Evolutionary conservation across 208 protist genomes (phyloP).

Genomic region (Acanthamoeba sp.): DNA sequence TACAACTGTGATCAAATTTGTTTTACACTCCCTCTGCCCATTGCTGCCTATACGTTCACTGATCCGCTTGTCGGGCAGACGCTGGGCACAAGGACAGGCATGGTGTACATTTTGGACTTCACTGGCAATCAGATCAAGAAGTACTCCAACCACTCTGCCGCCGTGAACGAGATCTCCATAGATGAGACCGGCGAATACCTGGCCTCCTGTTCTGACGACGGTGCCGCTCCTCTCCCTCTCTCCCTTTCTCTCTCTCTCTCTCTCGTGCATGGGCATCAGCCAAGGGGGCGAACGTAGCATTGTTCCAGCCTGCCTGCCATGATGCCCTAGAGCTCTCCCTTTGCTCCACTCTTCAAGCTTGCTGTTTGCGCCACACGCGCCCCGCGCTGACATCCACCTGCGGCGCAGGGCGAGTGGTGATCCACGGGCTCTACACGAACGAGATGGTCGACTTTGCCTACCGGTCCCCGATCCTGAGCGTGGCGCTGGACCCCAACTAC

Average conservation of each 20-base stretch:
- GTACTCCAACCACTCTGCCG: constrained; percentile 85
- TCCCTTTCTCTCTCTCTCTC: neutral
- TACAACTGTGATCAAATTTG: too few relatives aligned
- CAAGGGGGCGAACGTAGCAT: neutral
- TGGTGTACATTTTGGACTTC: constrained; percentile 90
- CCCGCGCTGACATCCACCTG: too few relatives aligned
- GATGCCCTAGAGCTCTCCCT: neutral
- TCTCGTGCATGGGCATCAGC: neutral
- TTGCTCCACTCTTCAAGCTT: neutral
- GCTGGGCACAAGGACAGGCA: constrained; percentile 89
- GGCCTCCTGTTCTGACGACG: constrained; percentile 90
- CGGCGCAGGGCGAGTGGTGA: constrained; percentile 85
- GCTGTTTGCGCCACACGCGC: too few relatives aligned
- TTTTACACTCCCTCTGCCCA: too few relatives aligned
- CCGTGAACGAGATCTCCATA: constrained; percentile 88
- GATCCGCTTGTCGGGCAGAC: constrained; percentile 73
- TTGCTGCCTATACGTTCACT: too few relatives aligned
- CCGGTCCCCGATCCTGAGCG: constrained; percentile 85
- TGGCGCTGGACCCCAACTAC: constrained; percentile 91
- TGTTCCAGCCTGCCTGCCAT: neutral
- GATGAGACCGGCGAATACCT: constrained; percentile 91
- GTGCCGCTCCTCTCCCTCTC: constrained; percentile 69
- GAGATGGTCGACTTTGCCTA: constrained; percentile 79
- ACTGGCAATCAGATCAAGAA: constrained; percentile 88
- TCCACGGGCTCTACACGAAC: constrained; percentile 81